phyloP scores from a whole-genome alignment of 2,329 filamentous ascomycete species.

The Beauveria caledonica region DNA sequence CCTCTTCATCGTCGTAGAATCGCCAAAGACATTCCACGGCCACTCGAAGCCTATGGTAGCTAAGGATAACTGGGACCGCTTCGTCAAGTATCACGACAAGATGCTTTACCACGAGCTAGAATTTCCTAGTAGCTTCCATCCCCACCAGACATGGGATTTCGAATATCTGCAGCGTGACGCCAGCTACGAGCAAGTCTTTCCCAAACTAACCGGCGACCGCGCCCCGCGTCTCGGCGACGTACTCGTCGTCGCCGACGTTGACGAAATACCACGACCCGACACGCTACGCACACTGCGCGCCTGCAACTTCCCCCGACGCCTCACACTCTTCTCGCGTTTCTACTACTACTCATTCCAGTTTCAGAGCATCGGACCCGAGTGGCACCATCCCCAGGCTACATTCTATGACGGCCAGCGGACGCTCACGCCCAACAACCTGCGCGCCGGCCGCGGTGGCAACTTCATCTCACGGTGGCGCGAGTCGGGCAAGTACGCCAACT shows the following conservation, averaged over 20 bases:
- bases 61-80: conserved; percentile 42
- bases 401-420: conserved; percentile 37
- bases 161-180: conserved; percentile 48
- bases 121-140: conserved; percentile 33
- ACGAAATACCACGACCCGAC: conserved; percentile 49
- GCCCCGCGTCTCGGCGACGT: conserved; percentile 43
- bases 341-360: conserved; percentile 54
- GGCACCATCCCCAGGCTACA: conserved; percentile 54
- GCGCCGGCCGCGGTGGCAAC: conserved; percentile 35
- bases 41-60: conserved; percentile 46
- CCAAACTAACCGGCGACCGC: conserved; percentile 32
- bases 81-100: conserved; percentile 46
- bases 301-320: conserved; percentile 44
- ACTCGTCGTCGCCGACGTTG: conserved; percentile 51
- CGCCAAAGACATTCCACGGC: conserved; percentile 50
- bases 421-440: conserved; percentile 44
- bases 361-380: conserved; percentile 31
- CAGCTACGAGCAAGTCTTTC: conserved; percentile 49
- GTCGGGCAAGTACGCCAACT: conserved; percentile 33
- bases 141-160: conserved; percentile 36
- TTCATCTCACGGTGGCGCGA: conserved; percentile 1
- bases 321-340: conserved; percentile 43
- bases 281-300: conserved; percentile 39
- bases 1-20: conserved; percentile 58
- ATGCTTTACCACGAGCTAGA: conserved; percentile 51